Base-by-base conservation (phyloP, 352 stramenopile genomes). In the Plasmopara viticola region DNA sequence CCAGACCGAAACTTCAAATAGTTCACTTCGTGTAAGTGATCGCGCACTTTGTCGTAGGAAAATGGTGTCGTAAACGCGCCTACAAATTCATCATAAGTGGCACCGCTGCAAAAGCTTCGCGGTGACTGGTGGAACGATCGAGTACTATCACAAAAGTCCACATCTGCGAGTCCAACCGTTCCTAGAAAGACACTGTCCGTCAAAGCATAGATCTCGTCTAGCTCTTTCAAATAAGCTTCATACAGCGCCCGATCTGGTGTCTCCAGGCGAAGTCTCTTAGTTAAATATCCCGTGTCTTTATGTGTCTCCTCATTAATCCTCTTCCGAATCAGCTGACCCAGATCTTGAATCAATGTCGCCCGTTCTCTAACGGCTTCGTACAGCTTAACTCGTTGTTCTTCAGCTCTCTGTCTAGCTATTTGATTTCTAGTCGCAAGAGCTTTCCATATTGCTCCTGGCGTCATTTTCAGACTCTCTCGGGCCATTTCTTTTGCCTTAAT, bases 141-240 rank as follows among this genome's bases (percentile, higher is more conserved):
- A 35, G 31, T 44, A 3, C 35, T 20, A 2, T 62, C 48, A 33
- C 29, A 49, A 14, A 5, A 28, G 10, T 44, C 17, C 15, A 15
- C 12, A 0, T 50, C 44, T 17, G 25, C 33, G 8, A 51, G 20
- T 25, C 39, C 12, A 10, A 42, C 20, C 1, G 39, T 52, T 4
- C 42, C 42, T 18, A 53, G 17, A 34, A 68, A 58, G 9, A 65
- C 44, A 1, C 43, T 55, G n/a, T 72, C 64, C 4, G 54, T 56
- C n/a, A 41, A 31, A 2, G 64, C 53, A 15, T 70, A 72, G 0
- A 61, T 39, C 10, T 63, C 56, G 25, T 70, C 62, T 44, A 70
- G 39, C 17, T 70, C 58, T 6, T 46, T 50, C 4, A 70, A 41
- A 39, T 58, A 70, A 0, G 49, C 42, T 44, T 66, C 50, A 17